Conservation (phyloP, 2,329 filamentous ascomycete species). For the Truncatella angustata region DNA sequence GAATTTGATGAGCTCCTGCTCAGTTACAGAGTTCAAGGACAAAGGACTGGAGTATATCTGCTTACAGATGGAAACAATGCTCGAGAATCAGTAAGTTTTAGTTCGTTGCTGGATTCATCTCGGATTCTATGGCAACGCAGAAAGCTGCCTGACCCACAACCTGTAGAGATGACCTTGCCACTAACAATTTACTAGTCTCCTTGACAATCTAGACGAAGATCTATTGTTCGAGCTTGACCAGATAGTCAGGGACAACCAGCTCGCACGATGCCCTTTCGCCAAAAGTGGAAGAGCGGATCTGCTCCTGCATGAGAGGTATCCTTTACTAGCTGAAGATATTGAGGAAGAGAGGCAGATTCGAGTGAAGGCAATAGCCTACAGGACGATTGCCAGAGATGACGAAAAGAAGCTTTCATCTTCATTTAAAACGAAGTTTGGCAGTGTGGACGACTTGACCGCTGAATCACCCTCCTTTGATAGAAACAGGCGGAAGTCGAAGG, state of each 20-base stretch:
- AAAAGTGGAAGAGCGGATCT: conserved; percentile 72
- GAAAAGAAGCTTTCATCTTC: conserved; percentile 63
- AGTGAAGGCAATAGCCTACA: conserved; percentile 75
- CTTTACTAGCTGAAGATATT: conserved; percentile 62
- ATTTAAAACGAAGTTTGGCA: conserved; percentile 58
- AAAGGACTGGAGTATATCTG: conserved; percentile 88
- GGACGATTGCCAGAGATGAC: conserved; percentile 59
- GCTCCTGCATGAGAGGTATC: conserved; percentile 62
- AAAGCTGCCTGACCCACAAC: no score
- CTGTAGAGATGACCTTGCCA: no score
- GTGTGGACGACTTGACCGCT: conserved; percentile 59
- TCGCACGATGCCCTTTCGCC: conserved; percentile 72
- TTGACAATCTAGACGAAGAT: conserved; percentile 83
- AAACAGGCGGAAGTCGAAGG: conserved; percentile 44
- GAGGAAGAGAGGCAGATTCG: conserved; percentile 67
- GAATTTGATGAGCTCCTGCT: conserved; percentile 82
- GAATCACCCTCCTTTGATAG: conserved; percentile 42
- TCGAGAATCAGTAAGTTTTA: conserved; percentile 70
- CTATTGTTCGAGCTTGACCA: conserved; percentile 78
- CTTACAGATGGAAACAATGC: conserved; percentile 84
- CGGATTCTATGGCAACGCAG: no score
- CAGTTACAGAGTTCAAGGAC: conserved; percentile 82
- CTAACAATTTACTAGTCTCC: conserved; percentile 49
- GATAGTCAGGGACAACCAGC: conserved; percentile 78
- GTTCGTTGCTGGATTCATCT: not conserved